These are phyloP conservation scores for Podila epigama DNA, from an alignment of 192 early-diverging fungal genomes.

Conservation along the genomic window DNA sequence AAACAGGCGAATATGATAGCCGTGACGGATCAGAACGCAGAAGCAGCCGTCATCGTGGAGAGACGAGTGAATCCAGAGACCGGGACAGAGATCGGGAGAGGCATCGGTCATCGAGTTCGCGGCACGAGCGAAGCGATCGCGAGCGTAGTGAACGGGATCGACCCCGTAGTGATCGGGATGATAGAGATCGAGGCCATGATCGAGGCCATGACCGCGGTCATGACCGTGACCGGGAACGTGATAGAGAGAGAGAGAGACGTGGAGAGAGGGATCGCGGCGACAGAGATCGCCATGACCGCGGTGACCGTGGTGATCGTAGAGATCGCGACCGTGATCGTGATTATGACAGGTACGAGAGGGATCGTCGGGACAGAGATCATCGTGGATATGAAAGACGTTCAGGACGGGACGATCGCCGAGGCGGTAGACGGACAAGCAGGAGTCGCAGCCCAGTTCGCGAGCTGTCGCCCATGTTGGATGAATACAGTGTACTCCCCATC, in stretches of 20 bases:
- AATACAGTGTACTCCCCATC: slow-evolving; percentile 70
- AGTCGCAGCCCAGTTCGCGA: slow-evolving; percentile 49
- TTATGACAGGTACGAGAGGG: slow-evolving; percentile 29
- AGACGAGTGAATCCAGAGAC: slow-evolving; percentile 48
- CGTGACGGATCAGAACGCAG: slow-evolving; percentile 40
- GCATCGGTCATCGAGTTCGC: slow-evolving; percentile 53
- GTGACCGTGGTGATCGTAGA: slow-evolving; percentile 48
- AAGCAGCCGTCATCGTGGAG: slow-evolving; percentile 46
- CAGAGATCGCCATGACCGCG: slow-evolving; percentile 44
- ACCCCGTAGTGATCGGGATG: slow-evolving; percentile 39
- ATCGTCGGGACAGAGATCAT: slow-evolving; percentile 11
- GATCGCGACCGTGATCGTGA: slow-evolving; percentile 54
- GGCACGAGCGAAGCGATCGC: slow-evolving; percentile 47
- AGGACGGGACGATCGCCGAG: slow-evolving; percentile 47
- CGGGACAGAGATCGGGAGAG: slow-evolving; percentile 59
- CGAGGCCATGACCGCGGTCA: slow-evolving; percentile 52
- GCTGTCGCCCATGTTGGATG: slow-evolving; percentile 48
- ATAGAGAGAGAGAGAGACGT: background rate
- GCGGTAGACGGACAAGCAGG: slow-evolving; percentile 55
- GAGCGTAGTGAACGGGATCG: slow-evolving; percentile 42
- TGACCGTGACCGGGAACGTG: slow-evolving; percentile 40
- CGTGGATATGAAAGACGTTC: slow-evolving; percentile 48
- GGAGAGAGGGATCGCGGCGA: slow-evolving; percentile 40
- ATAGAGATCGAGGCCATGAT: slow-evolving; percentile 46
- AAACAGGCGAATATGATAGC: slow-evolving; percentile 28